Conservation (phyloP, 2,329 filamentous ascomycete species). For the Claviceps paspali region DNA sequence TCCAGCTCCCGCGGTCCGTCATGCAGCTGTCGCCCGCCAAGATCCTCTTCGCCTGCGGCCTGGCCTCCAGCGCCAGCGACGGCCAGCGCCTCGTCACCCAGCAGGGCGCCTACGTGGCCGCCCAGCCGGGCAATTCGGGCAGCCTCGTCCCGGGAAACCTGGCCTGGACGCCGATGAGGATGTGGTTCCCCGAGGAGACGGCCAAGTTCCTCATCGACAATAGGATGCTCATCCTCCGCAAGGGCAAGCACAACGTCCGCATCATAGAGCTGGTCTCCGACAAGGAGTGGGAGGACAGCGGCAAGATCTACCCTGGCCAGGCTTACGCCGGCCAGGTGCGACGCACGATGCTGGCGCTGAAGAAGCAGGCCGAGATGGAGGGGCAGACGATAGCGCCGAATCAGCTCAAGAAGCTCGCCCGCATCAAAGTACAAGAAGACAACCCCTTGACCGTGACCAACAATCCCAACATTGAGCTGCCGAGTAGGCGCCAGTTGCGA, state of each 20-base stretch:
- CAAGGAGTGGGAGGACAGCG: conserved; percentile 33
- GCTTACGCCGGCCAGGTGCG: conserved; percentile 33
- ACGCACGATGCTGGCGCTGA: conserved; percentile 23
- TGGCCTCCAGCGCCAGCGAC: conserved; percentile 39
- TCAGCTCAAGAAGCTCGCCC: conserved; percentile 1
- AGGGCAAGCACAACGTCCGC: conserved; percentile 48
- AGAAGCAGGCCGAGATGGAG: conserved; percentile 18
- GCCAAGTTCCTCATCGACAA: conserved; percentile 45
- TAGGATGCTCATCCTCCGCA: conserved; percentile 43
- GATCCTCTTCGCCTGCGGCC: conserved; percentile 44
- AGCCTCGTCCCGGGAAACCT: conserved; percentile 35
- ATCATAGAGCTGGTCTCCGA: conserved; percentile 45
- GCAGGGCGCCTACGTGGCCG: conserved; percentile 47
- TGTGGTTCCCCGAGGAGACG: conserved; percentile 42
- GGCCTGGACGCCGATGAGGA: conserved; percentile 45
- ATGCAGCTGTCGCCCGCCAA: conserved; percentile 40
- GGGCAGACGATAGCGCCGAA: conserved; percentile 13
- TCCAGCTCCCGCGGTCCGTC: conserved; percentile 43
- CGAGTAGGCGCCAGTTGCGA: conserved; percentile 19
- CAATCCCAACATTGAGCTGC: conserved; percentile 26
- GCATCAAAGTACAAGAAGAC: not conserved
- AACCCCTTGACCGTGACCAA: conserved; percentile 19
- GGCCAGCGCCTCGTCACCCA: conserved; percentile 40
- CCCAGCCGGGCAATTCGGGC: conserved; percentile 26
- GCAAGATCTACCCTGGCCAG: conserved; percentile 37